These are phyloP conservation scores for Metschnikowia vanudenii DNA, from an alignment of 805 yeast species.

Conservation along the genomic window DNA sequence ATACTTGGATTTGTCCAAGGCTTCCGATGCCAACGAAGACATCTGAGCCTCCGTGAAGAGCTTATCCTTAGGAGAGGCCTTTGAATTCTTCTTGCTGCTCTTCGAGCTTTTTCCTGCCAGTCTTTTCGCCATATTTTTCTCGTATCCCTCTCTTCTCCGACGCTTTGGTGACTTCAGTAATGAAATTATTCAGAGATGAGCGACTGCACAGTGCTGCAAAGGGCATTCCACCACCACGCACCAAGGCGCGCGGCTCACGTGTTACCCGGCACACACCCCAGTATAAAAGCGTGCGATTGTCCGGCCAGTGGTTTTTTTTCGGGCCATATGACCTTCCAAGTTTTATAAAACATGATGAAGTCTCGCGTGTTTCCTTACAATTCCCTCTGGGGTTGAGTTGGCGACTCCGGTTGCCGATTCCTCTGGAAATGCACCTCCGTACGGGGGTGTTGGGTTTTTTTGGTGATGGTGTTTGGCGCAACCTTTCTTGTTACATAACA, in stretches of 20 bases:
- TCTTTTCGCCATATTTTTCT: conserved; percentile 22
- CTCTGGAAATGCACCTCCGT: conserved; percentile 32
- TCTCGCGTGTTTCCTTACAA: conserved; percentile 51
- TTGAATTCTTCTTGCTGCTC: conserved; percentile 10
- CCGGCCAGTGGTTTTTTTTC: conserved; percentile 16
- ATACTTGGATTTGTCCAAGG: conserved; percentile 48
- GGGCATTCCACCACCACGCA: background rate
- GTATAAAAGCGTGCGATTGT: conserved; percentile 19
- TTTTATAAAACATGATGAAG: conserved; percentile 61
- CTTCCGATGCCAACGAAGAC: conserved; percentile 25
- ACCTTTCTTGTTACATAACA: conserved; percentile 45
- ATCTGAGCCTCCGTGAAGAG: conserved; percentile 24
- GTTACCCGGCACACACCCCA: conserved; percentile 25
- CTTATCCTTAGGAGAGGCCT: conserved; percentile 1
- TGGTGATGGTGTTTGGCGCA: conserved; percentile 54
- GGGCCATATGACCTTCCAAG: conserved; percentile 61
- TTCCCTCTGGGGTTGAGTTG: conserved; percentile 45
- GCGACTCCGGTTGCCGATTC: conserved; percentile 28
- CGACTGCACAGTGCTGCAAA: conserved; percentile 8
- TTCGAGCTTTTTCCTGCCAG: conserved; percentile 9
- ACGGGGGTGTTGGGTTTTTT: conserved; percentile 39
- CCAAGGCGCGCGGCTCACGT: background rate
- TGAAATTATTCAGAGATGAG: conserved; percentile 9
- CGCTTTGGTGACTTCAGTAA: too few species aligned
- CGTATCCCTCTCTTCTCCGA: too few species aligned